phyloP scores from a whole-genome alignment of 495 filamentous ascomycete genomes.

The Pyrenula massariospora region DNA sequence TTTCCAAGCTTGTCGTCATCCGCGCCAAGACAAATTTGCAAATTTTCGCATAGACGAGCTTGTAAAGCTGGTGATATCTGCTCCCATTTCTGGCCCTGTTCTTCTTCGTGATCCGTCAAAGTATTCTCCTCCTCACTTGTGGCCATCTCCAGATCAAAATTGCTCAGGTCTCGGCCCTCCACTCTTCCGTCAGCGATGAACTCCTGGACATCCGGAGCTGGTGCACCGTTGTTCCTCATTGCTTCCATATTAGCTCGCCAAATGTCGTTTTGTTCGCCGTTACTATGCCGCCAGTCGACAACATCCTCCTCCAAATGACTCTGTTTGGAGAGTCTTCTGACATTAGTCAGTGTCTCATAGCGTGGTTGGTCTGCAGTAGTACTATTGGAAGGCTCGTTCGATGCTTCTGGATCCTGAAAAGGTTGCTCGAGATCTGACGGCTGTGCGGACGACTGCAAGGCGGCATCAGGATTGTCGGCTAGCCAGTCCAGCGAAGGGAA shows the following conservation, averaged over 20 bases:
- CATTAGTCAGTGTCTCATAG: neutral
- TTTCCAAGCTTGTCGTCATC: neutral
- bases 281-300: slow-evolving; percentile 21
- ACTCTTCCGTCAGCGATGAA: neutral
- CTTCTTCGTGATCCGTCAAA: neutral
- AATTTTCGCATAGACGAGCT: neutral
- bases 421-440: neutral
- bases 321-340: slow-evolving; percentile 1
- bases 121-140: slow-evolving; percentile 10
- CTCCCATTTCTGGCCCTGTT: neutral
- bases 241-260: slow-evolving; percentile 24
- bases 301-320: slow-evolving; percentile 7
- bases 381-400: neutral
- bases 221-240: slow-evolving; percentile 4
- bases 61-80: neutral
- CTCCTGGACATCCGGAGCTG: neutral
- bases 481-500: slow-evolving; percentile 26
- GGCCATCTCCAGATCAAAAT: slow-evolving; percentile 5
- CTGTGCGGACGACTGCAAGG: neutral
- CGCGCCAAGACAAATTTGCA: neutral
- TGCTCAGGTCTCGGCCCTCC: slow-evolving; percentile 2
- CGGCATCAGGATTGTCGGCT: neutral
- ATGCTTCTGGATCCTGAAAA: neutral
- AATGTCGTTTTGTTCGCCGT: slow-evolving; percentile 21
- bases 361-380: neutral